Base-by-base conservation (phyloP, 352 stramenopile species). In the Phytopythium boreale region DNA sequence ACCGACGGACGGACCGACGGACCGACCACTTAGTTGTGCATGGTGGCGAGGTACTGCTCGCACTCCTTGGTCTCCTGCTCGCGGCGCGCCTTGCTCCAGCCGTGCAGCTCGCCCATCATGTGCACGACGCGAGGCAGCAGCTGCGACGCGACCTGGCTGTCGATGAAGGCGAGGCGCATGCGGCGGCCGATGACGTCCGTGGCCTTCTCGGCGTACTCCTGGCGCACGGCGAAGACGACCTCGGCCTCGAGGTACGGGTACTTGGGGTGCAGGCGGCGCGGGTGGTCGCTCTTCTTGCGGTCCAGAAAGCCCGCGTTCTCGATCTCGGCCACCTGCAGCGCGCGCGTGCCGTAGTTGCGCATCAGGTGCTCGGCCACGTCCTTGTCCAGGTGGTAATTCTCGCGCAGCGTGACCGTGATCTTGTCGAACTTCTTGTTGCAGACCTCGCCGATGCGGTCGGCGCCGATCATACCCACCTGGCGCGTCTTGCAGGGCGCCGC, bases 391-490 rank as follows among this genome's bases (percentile, higher is more conserved):
- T 84, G 80, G 76, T 98, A 99, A 58, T 93, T 94, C 66, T 98
- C 95, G 57, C 93, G 81, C 59, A 98, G 76, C 59, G 93, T 98
- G 49, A 98, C 80, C 4, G 87, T 95, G 68, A 98, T 97, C 64
- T 93, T 96, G 77, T 98, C 93, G 65, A 98, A 98, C 76, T 98
- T 98, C 75, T 98, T 94, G 72, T 95, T 97, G 83, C 89, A 97
- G 26, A 98, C 94, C 56, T 98, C 91, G 41, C 94, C 93, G 52
- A 97, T 93, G 56, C 94, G 87, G 71, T 97, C 87, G 43, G 90
- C 86, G 34, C 89, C 87, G 53, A 98, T 87, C 59, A 96, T 88
- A 29, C 92, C 83, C 31, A 97, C 84, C 39, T 91, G 68, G 49
- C 74, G 75, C 11, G 90, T 97, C 67, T 85, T 84, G 76, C 90